Conservation (phyloP, 768 basidiomycete species). For the Boletus pseudo-olivaceus region DNA sequence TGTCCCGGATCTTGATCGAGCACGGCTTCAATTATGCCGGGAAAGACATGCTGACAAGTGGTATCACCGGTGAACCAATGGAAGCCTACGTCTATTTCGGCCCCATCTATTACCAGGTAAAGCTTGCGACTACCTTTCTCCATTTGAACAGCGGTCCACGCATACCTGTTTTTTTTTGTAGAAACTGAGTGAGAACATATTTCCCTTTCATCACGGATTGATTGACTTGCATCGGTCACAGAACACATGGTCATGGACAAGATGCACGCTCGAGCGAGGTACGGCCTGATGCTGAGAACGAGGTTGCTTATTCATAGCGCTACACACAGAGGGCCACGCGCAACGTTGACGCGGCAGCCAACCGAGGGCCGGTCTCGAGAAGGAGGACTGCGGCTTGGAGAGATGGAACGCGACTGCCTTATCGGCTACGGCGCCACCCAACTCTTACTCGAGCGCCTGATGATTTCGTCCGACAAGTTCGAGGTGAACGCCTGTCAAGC, state of each 20-base stretch:
- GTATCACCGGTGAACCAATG: slow-evolving; percentile 94
- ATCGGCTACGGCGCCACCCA: slow-evolving; percentile 99
- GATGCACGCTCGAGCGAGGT: slow-evolving; percentile 99
- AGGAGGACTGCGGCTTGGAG: slow-evolving; percentile 93
- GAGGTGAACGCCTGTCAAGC: slow-evolving; percentile 94
- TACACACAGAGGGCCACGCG: slow-evolving; percentile 83
- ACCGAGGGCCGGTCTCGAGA: slow-evolving; percentile 98
- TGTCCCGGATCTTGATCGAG: slow-evolving; percentile 94
- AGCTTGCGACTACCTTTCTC: slow-evolving; percentile 15
- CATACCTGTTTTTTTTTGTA: slow-evolving; percentile 28
- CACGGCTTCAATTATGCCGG: slow-evolving; percentile 96
- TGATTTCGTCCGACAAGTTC: slow-evolving; percentile 99
- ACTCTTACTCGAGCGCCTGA: slow-evolving; percentile 90
- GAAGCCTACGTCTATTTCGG: slow-evolving; percentile 99
- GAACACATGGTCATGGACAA: slow-evolving; percentile 99
- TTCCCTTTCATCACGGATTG: background rate
- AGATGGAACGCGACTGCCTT: slow-evolving; percentile 99
- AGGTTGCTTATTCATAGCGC: slow-evolving; percentile 5
- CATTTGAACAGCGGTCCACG: slow-evolving; percentile 2
- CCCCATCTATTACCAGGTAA: slow-evolving; percentile 94
- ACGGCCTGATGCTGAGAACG: slow-evolving; percentile 23
- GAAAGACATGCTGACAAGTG: slow-evolving; percentile 99
- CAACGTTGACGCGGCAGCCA: slow-evolving; percentile 94
- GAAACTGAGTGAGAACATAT: slow-evolving; percentile 81
- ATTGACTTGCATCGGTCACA: slow-evolving; percentile 29